These are phyloP conservation scores for Colletotrichum sp. DNA, from an alignment of 2,329 filamentous ascomycete genomes.

Conservation along the genomic window DNA sequence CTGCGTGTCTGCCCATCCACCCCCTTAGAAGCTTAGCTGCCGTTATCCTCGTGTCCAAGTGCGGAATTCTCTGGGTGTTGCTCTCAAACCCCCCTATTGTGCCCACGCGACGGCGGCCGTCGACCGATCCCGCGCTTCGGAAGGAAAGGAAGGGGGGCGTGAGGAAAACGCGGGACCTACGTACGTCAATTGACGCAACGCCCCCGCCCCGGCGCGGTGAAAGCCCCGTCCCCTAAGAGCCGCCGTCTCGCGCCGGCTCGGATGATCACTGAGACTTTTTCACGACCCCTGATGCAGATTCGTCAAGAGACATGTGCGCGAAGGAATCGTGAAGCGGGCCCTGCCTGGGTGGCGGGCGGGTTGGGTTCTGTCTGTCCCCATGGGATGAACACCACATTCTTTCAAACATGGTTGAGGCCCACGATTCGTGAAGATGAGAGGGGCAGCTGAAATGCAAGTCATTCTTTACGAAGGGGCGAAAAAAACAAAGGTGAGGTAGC, in stretches of 20 bases:
- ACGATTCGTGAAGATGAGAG: conserved; percentile 3
- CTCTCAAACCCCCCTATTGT: background rate
- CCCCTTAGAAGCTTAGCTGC: conserved; percentile 8
- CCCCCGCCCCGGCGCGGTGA: background rate
- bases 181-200: conserved; percentile 10
- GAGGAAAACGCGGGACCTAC: background rate
- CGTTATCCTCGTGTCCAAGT: conserved; percentile 9
- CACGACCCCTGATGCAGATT: conserved; percentile 11
- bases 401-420: background rate
- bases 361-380: background rate
- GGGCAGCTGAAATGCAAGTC: background rate
- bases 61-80: background rate
- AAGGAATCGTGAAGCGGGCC: background rate
- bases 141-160: background rate
- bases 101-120: background rate
- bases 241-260: conserved; percentile 9
- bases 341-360: background rate
- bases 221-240: background rate
- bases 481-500: background rate
- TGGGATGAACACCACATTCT: background rate
- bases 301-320: background rate
- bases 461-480: background rate
- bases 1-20: background rate
- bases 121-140: background rate
- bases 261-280: conserved; percentile 9